Percentiles rank a stretch among this genome's conserved stretches.
Evolutionary conservation across 768 basidiomycete genomes (phyloP).

Genomic region (Termitomyces bulborhizus): DNA sequence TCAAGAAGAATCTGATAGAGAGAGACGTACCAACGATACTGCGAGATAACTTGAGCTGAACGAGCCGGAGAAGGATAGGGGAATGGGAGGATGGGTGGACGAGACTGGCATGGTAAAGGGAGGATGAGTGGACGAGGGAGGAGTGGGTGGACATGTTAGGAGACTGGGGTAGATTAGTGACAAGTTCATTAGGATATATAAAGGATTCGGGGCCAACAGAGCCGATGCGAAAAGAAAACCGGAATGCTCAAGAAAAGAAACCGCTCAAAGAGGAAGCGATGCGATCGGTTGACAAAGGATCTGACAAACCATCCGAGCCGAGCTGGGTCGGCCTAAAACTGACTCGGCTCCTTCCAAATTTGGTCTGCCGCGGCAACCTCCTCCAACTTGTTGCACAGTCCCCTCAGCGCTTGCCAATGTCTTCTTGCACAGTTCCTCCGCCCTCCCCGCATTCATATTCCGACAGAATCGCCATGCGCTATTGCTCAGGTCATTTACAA

Average conservation of each 20-base stretch:
- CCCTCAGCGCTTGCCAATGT: neutral
- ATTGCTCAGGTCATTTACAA: too few relatives aligned
- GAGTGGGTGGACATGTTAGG: conserved; percentile 7
- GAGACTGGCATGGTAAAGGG: conserved; percentile 43
- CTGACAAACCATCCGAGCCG: conserved; percentile 16
- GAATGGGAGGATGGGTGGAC: conserved; percentile 60
- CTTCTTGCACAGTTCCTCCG: neutral
- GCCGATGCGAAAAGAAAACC: conserved; percentile 24
- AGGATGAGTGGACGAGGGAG: conserved; percentile 21
- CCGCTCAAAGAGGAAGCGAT: conserved; percentile 13
- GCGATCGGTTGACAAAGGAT: conserved; percentile 18
- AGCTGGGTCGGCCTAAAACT: too few relatives aligned
- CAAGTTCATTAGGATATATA: conserved; percentile 22
- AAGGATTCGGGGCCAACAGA: conserved; percentile 25
- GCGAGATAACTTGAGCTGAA: conserved; percentile 56
- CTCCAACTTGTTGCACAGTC: neutral
- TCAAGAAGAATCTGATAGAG: neutral
- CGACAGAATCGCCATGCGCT: neutral
- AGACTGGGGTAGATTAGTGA: conserved; percentile 14
- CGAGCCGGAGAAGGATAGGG: conserved; percentile 60
- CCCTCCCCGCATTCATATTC: neutral
- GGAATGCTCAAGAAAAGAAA: conserved; percentile 15
- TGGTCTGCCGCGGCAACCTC: conserved; percentile 12
- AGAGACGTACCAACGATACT: conserved; percentile 57
- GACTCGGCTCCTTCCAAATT: conserved; percentile 12